phyloP scores from a whole-genome alignment of 805 yeast genomes.

The Tetrapisispora pingtungensis region DNA sequence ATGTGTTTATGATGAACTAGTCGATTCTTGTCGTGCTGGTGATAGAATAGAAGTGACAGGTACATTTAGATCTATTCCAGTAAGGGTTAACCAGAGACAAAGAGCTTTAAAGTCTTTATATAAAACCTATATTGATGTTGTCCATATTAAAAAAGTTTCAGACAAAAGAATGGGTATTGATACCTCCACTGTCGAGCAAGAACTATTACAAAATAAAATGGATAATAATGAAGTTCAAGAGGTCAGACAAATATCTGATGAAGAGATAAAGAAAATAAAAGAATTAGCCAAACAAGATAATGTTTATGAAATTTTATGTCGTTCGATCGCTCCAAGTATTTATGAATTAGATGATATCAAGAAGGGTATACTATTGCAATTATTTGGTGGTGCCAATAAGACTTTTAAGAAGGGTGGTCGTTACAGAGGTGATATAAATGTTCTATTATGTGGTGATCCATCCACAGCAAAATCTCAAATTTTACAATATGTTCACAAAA shows the following conservation, averaged over 20 bases:
- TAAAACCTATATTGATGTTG: constrained; percentile 91
- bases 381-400: constrained; percentile 94
- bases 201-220: constrained; percentile 39
- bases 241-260: constrained; percentile 53
- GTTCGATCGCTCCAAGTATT: constrained; percentile 95
- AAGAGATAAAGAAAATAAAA: constrained; percentile 56
- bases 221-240: constrained; percentile 61
- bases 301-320: constrained; percentile 72
- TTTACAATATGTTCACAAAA: constrained; percentile 89
- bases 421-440: constrained; percentile 91
- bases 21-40: constrained; percentile 92
- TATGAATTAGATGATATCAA: constrained; percentile 95
- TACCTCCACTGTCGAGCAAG: constrained; percentile 46
- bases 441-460: constrained; percentile 93
- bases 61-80: constrained; percentile 85
- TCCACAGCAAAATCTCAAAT: constrained; percentile 95
- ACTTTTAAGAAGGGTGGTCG: constrained; percentile 81
- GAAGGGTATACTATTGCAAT: constrained; percentile 83
- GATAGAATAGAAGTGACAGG: constrained; percentile 95
- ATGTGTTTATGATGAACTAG: constrained; percentile 92
- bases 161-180: constrained; percentile 75
- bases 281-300: constrained; percentile 60
- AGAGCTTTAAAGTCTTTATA: constrained; percentile 73
- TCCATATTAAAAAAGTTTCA: constrained; percentile 82
- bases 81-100: constrained; percentile 75